Evolutionary conservation across 371 early-diverging fungal species (phyloP).

Genomic region (Rhizopus delemar): DNA sequence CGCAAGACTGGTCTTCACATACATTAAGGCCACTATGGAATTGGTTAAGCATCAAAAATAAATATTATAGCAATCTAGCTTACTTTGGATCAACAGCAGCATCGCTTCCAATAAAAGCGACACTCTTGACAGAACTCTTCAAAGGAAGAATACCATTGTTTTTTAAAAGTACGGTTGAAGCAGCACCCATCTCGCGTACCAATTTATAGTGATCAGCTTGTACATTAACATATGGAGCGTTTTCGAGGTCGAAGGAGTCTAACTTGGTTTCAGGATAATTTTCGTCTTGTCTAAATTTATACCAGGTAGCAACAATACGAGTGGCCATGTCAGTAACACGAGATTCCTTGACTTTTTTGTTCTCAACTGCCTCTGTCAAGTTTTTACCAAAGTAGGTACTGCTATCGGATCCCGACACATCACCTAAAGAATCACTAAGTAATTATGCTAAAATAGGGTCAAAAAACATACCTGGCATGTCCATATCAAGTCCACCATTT

Average conservation of each 20-base stretch:
- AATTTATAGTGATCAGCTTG: constrained; percentile 36
- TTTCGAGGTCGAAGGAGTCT: constrained; percentile 24
- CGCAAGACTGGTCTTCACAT: constrained; percentile 28
- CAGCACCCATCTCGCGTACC: constrained; percentile 49
- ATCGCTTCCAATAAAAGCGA: constrained; percentile 57
- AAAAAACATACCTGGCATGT: neutral
- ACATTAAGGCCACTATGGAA: constrained; percentile 18
- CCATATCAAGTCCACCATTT: constrained; percentile 31
- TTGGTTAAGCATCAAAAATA: neutral
- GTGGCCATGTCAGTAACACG: constrained; percentile 54
- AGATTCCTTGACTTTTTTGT: constrained; percentile 27
- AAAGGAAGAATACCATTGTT: constrained; percentile 44
- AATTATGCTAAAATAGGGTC: neutral
- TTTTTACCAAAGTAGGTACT: constrained; percentile 34
- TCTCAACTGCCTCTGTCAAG: constrained; percentile 29
- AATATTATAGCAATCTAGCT: neutral
- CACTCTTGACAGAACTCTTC: constrained; percentile 4
- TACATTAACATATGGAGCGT: constrained; percentile 33
- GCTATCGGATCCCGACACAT: constrained; percentile 20
- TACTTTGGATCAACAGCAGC: constrained; percentile 39
- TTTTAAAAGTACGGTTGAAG: constrained; percentile 50
- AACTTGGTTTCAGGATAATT: constrained; percentile 40
- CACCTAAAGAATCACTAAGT: constrained; percentile 12
- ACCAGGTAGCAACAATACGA: constrained; percentile 56
- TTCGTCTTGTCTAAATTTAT: constrained; percentile 36